Percentiles rank a stretch among this genome's conserved stretches.
phyloP scores from a whole-genome alignment of 805 yeast species.

The Scheffersomyces stipitis region DNA sequence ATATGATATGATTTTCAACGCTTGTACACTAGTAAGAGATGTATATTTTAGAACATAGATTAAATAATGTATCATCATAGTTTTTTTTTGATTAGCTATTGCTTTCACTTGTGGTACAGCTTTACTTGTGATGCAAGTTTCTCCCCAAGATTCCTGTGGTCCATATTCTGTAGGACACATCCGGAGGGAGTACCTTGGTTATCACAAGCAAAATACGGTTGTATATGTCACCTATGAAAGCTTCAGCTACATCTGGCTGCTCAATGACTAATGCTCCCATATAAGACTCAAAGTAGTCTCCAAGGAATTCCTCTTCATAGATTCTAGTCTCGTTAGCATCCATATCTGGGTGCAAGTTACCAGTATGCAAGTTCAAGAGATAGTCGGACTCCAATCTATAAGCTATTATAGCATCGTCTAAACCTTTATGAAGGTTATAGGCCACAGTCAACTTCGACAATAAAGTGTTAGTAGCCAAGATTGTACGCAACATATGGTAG shows the following conservation, averaged over 20 bases:
- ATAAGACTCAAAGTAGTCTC: constrained; percentile 42
- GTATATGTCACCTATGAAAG: constrained; percentile 33
- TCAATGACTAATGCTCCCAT: constrained; percentile 42
- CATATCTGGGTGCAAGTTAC: constrained; percentile 4
- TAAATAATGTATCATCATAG: neutral
- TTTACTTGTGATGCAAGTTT: constrained; percentile 6
- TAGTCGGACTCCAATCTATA: constrained; percentile 23
- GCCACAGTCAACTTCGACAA: constrained; percentile 35
- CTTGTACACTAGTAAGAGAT: constrained; percentile 1
- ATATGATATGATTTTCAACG: neutral
- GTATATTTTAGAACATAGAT: constrained; percentile 1
- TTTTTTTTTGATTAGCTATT: neutral
- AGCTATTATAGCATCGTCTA: constrained; percentile 29
- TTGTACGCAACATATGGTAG: constrained; percentile 28
- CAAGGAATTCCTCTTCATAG: constrained; percentile 43
- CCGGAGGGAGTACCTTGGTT: constrained; percentile 13
- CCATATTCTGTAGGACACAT: constrained; percentile 28
- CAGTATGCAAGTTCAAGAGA: constrained; percentile 21
- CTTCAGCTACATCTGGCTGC: constrained; percentile 35
- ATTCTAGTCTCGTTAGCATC: constrained; percentile 15
- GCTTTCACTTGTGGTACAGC: neutral
- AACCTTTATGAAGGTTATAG: constrained; percentile 34
- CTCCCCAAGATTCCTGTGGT: constrained; percentile 36
- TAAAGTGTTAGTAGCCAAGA: constrained; percentile 39
- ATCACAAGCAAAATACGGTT: constrained; percentile 30